phyloP scores from a whole-genome alignment of 805 yeast genomes.

The Metschnikowia baotianmanensis region DNA sequence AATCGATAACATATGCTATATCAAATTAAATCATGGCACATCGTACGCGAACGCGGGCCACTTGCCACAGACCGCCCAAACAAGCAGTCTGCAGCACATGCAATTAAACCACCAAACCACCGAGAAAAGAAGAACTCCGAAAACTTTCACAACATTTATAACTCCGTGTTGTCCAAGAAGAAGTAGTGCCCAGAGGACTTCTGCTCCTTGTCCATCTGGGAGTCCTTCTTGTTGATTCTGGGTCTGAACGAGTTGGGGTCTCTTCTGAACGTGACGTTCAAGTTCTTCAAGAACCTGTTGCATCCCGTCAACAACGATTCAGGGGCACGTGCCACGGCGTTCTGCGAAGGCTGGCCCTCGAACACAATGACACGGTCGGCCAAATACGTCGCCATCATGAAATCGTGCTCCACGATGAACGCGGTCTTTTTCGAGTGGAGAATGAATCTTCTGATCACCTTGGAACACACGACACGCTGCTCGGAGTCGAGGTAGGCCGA shows the following conservation, averaged over 20 bases:
- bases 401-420: constrained; percentile 99
- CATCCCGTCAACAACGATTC: constrained; percentile 96
- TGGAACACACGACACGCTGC: constrained; percentile 98
- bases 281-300: constrained; percentile 92
- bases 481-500: constrained; percentile 98
- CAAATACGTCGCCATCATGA: constrained; percentile 98
- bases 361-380: constrained; percentile 99
- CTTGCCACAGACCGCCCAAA: constrained; percentile 14
- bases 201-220: constrained; percentile 99
- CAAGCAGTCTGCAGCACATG: constrained; percentile 19
- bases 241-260: constrained; percentile 99
- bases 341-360: constrained; percentile 89
- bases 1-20: constrained; percentile 18
- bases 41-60: constrained; percentile 18
- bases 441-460: constrained; percentile 95
- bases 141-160: constrained; percentile 23
- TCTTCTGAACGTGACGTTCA: constrained; percentile 98
- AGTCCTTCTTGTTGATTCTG: constrained; percentile 94
- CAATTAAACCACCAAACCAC: constrained; percentile 16
- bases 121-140: constrained; percentile 7
- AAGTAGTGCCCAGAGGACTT: constrained; percentile 89
- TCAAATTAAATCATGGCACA: constrained; percentile 17
- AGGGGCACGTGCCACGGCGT: constrained; percentile 83
- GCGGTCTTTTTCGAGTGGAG: constrained; percentile 97
- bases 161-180: constrained; percentile 73